Evolutionary conservation across 176 grass and related monocot species (phyloP).

Genomic region (Bromus sterilis): DNA sequence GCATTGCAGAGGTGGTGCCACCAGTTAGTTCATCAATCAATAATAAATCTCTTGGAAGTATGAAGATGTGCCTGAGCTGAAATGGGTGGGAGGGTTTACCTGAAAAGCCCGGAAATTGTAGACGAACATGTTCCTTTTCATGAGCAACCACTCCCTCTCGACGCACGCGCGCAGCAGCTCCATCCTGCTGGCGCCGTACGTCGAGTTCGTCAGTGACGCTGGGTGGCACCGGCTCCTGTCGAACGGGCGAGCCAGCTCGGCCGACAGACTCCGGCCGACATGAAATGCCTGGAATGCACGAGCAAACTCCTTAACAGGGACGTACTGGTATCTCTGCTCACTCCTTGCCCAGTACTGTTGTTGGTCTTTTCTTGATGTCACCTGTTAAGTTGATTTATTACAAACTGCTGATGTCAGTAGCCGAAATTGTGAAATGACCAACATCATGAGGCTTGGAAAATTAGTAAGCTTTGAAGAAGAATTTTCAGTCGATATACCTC

Average conservation of each 20-base stretch:
- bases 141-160: slow-evolving; percentile 45
- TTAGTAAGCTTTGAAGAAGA: not conserved
- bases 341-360: slow-evolving; percentile 38
- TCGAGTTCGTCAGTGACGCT: slow-evolving; percentile 40
- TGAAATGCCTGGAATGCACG: slow-evolving; percentile 44
- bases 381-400: slow-evolving; percentile 29
- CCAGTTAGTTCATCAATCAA: not conserved
- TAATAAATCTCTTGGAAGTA: not conserved
- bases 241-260: slow-evolving; percentile 25
- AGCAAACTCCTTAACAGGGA: slow-evolving; percentile 49
- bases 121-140: slow-evolving; percentile 59
- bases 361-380: slow-evolving; percentile 60
- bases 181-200: slow-evolving; percentile 34
- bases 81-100: slow-evolving; percentile 13
- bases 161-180: slow-evolving; percentile 40
- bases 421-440: not conserved
- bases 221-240: slow-evolving; percentile 37
- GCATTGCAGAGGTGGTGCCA: not conserved
- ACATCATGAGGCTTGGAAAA: not conserved
- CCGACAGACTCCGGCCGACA: slow-evolving; percentile 22
- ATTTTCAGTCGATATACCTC: slow-evolving; percentile 26
- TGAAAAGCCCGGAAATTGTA: slow-evolving; percentile 49
- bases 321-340: slow-evolving; percentile 14
- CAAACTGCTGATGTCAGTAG: not conserved
- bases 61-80: not conserved